Conservation (phyloP, 2,329 filamentous ascomycete genomes). For the Epichloe gansuensis region DNA sequence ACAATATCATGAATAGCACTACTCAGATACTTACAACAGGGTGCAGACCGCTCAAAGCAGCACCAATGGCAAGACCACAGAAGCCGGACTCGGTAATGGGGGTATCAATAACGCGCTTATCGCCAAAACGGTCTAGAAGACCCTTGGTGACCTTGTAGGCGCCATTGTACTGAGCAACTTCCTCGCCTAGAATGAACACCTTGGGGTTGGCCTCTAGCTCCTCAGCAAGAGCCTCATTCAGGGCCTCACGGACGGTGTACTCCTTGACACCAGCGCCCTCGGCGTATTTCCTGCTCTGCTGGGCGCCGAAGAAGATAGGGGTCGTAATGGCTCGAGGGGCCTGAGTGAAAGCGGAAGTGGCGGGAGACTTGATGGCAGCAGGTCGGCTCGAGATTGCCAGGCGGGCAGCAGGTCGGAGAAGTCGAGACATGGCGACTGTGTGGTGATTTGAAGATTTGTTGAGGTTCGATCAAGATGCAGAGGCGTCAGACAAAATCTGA, state of each 20-base stretch:
- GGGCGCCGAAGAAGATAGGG: conserved; percentile 26
- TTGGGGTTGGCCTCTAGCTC: conserved; percentile 91
- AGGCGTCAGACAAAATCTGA: conserved; percentile 4
- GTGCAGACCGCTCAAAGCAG: conserved; percentile 86
- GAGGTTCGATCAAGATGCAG: conserved; percentile 2
- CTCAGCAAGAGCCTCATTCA: conserved; percentile 96
- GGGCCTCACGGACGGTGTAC: conserved; percentile 90
- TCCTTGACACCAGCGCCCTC: conserved; percentile 61
- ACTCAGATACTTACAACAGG: conserved; percentile 59
- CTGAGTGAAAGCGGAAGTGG: conserved; percentile 22
- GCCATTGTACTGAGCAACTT: conserved; percentile 99
- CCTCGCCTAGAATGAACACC: conserved; percentile 92
- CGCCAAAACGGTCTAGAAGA: conserved; percentile 89
- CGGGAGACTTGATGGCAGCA: conserved; percentile 20
- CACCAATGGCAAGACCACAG: conserved; percentile 83
- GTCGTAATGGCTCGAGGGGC: conserved; percentile 22
- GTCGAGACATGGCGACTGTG: conserved; percentile 33
- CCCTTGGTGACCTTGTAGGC: conserved; percentile 99
- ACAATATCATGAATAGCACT: no score
- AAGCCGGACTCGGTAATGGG: conserved; percentile 98
- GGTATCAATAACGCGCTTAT: conserved; percentile 94
- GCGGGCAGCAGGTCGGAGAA: conserved; percentile 38
- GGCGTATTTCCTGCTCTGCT: conserved; percentile 43
- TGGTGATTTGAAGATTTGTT: conserved; percentile 3
- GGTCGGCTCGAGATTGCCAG: conserved; percentile 32